A percentile compares a stretch with the other conserved stretches of the same genome.
These are phyloP conservation scores for Kluyveromyces dobzhanskii DNA, from an alignment of 805 yeast genomes.

Conservation along the genomic window DNA sequence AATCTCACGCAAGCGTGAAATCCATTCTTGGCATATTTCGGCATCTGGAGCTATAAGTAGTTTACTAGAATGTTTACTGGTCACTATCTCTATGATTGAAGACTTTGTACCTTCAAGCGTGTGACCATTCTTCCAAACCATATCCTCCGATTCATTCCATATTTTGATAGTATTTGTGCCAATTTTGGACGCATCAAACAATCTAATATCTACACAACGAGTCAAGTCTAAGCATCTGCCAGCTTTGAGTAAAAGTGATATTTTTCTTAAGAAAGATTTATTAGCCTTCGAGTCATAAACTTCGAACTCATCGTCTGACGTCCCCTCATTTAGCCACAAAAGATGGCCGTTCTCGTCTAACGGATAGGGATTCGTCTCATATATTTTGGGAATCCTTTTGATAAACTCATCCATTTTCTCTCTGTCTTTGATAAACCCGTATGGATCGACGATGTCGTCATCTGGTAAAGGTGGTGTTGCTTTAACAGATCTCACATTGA, in stretches of 20 bases:
- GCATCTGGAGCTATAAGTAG: conserved; percentile 49
- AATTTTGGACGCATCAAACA: conserved; percentile 7
- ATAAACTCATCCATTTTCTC: conserved; percentile 16
- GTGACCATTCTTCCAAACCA: conserved; percentile 14
- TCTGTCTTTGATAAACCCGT: conserved; percentile 24
- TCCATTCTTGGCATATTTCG: conserved; percentile 56
- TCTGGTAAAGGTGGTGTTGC: conserved; percentile 57
- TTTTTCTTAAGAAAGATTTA: conserved; percentile 57
- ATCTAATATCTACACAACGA: background rate
- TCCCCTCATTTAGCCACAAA: conserved; percentile 46
- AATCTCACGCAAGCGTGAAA: conserved; percentile 37
- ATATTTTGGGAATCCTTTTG: conserved; percentile 30
- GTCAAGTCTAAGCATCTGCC: conserved; percentile 55
- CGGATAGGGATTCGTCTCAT: conserved; percentile 47
- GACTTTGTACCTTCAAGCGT: conserved; percentile 29
- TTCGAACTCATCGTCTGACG: conserved; percentile 34
- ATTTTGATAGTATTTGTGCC: conserved; percentile 28
- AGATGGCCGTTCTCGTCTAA: conserved; percentile 45
- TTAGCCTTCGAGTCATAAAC: conserved; percentile 48
- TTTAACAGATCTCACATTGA: conserved; percentile 44
- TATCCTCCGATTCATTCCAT: conserved; percentile 16
- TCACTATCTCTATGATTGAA: conserved; percentile 44
- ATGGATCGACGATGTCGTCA: conserved; percentile 11
- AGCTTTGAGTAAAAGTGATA: conserved; percentile 47
- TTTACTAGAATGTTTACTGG: conserved; percentile 38